phyloP scores from a whole-genome alignment of 495 filamentous ascomycete species.

The Penicillium samsonianum region DNA sequence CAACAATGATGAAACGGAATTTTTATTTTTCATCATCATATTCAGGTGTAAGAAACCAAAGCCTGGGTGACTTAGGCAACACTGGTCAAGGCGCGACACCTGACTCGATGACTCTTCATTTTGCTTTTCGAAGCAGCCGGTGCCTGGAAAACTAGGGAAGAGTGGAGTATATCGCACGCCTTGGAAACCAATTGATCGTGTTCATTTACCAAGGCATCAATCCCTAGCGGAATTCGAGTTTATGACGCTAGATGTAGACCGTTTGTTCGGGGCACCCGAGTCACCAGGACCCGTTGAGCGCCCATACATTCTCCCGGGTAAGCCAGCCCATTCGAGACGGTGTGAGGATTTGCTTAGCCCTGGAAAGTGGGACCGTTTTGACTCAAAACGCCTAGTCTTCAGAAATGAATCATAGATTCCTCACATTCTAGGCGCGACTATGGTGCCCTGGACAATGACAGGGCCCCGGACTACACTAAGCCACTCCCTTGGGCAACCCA shows the following conservation, averaged over 20 bases:
- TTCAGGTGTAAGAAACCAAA: not conserved
- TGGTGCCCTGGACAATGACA: slow-evolving; percentile 14
- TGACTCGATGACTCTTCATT: slow-evolving; percentile 24
- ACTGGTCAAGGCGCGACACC: slow-evolving; percentile 15
- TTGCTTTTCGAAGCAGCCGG: slow-evolving; percentile 15
- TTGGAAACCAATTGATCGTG: slow-evolving; percentile 14
- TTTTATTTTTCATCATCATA: not conserved
- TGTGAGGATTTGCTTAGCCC: slow-evolving; percentile 22
- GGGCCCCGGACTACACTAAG: slow-evolving; percentile 16
- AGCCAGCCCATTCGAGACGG: slow-evolving; percentile 12
- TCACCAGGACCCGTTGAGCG: slow-evolving; percentile 1
- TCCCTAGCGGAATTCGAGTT: slow-evolving; percentile 3
- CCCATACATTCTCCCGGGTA: slow-evolving; percentile 16
- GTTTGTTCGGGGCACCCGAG: slow-evolving; percentile 18
- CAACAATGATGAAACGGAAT: slow-evolving; percentile 4
- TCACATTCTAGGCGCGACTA: slow-evolving; percentile 15
- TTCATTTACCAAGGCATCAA: slow-evolving; percentile 23
- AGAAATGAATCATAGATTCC: slow-evolving; percentile 19
- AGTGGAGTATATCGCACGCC: slow-evolving; percentile 6
- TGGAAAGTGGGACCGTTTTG: slow-evolving; percentile 10
- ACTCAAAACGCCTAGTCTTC: slow-evolving; percentile 5
- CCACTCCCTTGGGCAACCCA: slow-evolving; percentile 13
- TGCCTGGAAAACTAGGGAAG: slow-evolving; percentile 16
- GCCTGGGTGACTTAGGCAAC: slow-evolving; percentile 28
- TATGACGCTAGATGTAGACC: slow-evolving; percentile 18